These are phyloP conservation scores for Chaetoscypha palmicola DNA, from an alignment of 2,329 filamentous ascomycete genomes.

Conservation along the genomic window DNA sequence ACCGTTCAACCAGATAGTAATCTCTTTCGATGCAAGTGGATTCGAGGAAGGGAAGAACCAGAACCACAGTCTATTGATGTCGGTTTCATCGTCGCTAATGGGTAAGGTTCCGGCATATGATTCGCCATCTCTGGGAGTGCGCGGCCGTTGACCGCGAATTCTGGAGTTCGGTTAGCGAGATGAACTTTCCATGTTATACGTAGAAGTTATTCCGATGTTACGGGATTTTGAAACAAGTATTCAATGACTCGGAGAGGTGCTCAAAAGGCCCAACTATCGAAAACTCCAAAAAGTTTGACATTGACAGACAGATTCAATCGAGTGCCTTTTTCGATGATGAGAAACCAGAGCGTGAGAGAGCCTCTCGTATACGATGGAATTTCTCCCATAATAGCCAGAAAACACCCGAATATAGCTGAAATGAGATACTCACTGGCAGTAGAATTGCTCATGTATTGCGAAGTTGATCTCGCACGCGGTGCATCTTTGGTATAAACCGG, in stretches of 20 bases:
- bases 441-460: slow-evolving; percentile 16
- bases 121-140: slow-evolving; percentile 26
- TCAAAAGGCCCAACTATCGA: too few relatives aligned
- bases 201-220: too few relatives aligned
- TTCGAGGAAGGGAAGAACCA: slow-evolving; percentile 50
- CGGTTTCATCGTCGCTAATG: slow-evolving; percentile 41
- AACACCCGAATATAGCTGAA: too few relatives aligned
- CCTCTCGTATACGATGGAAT: too few relatives aligned
- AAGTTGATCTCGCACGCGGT: slow-evolving; percentile 10
- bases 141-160: slow-evolving; percentile 27
- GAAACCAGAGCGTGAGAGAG: too few relatives aligned
- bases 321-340: too few relatives aligned
- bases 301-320: too few relatives aligned
- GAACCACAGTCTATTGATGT: slow-evolving; percentile 43
- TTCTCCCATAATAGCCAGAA: too few relatives aligned
- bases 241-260: too few relatives aligned
- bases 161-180: slow-evolving; percentile 8
- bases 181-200: too few relatives aligned
- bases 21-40: slow-evolving; percentile 39
- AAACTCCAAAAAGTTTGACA: too few relatives aligned
- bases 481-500: slow-evolving; percentile 10
- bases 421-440: slow-evolving; percentile 18
- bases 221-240: too few relatives aligned
- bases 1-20: slow-evolving; percentile 79
- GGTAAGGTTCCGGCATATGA: slow-evolving; percentile 39